Conservation (phyloP, 495 filamentous ascomycete genomes). For the Daldinia childiae region DNA sequence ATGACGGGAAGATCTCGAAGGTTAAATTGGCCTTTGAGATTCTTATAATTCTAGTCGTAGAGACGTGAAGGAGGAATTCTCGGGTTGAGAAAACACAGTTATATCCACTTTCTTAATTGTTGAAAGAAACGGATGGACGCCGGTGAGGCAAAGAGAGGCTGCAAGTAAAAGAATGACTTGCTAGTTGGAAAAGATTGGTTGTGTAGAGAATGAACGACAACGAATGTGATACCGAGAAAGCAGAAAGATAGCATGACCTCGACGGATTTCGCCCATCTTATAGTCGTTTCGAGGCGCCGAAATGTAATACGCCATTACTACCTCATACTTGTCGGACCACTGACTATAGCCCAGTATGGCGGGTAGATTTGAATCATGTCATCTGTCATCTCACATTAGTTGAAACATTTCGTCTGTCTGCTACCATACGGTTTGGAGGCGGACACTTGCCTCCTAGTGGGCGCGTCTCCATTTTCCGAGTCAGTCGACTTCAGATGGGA, state of each 20-base stretch:
- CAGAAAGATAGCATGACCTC: not conserved
- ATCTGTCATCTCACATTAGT: not conserved
- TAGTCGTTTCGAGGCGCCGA: not conserved
- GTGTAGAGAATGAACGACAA: conserved; percentile 22
- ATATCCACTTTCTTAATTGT: not conserved
- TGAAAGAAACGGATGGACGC: not conserved
- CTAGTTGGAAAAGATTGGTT: conserved; percentile 14
- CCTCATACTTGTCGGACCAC: not conserved
- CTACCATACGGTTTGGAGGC: not conserved
- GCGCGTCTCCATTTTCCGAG: not conserved
- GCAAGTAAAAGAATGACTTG: conserved; percentile 26
- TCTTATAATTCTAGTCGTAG: not conserved
- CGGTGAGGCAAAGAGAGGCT: conserved; percentile 5
- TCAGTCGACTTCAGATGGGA: not conserved
- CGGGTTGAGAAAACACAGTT: not conserved
- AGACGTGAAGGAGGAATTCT: not conserved
- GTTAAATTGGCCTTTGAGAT: not conserved
- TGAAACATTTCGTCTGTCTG: not conserved
- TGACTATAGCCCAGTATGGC: not conserved
- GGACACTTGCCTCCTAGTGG: not conserved
- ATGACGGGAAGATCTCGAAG: not conserved
- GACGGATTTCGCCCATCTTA: not conserved
- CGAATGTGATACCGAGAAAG: conserved; percentile 10
- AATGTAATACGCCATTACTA: conserved; percentile 8
- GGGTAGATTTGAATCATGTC: conserved; percentile 21